These are phyloP conservation scores for Ogataea polymorpha DNA, from an alignment of 805 yeast species.

Conservation along the genomic window DNA sequence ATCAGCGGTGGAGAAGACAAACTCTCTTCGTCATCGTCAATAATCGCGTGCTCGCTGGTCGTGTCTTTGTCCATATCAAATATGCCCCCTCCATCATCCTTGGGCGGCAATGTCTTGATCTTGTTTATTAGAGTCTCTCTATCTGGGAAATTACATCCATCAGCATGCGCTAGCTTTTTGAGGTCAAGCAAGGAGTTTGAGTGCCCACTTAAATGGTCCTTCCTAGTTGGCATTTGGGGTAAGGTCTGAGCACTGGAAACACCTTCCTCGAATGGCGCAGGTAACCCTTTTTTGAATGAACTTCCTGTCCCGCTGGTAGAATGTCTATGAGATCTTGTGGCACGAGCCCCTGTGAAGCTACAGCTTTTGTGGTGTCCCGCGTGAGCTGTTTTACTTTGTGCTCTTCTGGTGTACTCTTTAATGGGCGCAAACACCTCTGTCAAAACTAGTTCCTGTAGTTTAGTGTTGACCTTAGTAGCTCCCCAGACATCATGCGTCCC, in stretches of 20 bases:
- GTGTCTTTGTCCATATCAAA: conserved; percentile 11
- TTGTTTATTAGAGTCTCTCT: conserved; percentile 31
- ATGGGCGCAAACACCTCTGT: conserved; percentile 69
- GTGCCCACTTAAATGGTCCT: conserved; percentile 7
- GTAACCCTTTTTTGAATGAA: conserved; percentile 7
- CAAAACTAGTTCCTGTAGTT: conserved; percentile 65
- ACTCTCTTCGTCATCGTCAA: conserved; percentile 16
- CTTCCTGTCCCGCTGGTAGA: conserved; percentile 27
- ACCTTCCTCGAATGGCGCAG: conserved; percentile 3
- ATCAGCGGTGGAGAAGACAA: conserved; percentile 2
- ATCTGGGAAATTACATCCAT: conserved; percentile 22
- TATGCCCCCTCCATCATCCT: conserved; percentile 5
- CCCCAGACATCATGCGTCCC: conserved; percentile 36
- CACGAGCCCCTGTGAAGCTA: conserved; percentile 9
- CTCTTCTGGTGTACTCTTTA: conserved; percentile 30
- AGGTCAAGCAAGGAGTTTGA: conserved; percentile 25
- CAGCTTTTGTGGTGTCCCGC: conserved; percentile 14
- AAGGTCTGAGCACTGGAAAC: not conserved
- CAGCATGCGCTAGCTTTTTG: conserved; percentile 16
- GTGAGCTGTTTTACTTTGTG: conserved; percentile 15
- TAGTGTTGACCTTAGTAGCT: conserved; percentile 67
- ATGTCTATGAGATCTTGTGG: conserved; percentile 24
- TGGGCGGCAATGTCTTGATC: conserved; percentile 34
- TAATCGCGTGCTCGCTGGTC: conserved; percentile 13
- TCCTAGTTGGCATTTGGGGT: not conserved